phyloP scores from a whole-genome alignment of 768 basidiomycete species.

The Botryobasidium botryosum region DNA sequence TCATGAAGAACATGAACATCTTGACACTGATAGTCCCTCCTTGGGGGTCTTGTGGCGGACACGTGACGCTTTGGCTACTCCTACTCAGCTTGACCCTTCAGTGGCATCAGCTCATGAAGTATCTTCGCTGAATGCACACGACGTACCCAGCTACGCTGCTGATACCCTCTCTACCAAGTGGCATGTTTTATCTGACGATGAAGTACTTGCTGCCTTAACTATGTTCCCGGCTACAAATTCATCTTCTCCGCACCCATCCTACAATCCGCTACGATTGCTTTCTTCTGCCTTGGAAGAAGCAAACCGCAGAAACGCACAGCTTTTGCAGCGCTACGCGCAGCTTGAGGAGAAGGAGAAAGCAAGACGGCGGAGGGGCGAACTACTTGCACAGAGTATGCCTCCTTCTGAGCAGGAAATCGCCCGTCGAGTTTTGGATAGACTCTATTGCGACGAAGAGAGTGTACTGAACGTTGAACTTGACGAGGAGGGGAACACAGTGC shows the following conservation, averaged over 20 bases:
- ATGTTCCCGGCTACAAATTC: conserved; percentile 4
- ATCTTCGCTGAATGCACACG: conserved; percentile 7
- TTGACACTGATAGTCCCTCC: background rate
- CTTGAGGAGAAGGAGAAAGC: conserved; percentile 43
- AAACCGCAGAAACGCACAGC: conserved; percentile 33
- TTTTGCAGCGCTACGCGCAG: conserved; percentile 41
- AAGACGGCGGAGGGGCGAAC: conserved; percentile 13
- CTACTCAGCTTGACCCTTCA: background rate
- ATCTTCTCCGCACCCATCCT: conserved; percentile 30
- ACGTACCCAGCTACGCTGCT: no score
- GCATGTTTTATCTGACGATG: conserved; percentile 65
- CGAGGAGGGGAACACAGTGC: conserved; percentile 42
- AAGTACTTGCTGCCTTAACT: conserved; percentile 29
- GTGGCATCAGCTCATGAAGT: background rate
- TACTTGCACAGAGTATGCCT: conserved; percentile 36
- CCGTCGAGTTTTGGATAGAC: conserved; percentile 42
- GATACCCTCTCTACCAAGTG: conserved; percentile 51
- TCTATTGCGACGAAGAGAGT: conserved; percentile 37
- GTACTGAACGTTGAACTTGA: conserved; percentile 32
- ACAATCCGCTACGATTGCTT: conserved; percentile 47
- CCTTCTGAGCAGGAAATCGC: conserved; percentile 50
- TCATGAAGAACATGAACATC: background rate
- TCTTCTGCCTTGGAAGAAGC: conserved; percentile 49
- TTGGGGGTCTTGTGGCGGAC: background rate
- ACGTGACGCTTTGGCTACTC: conserved; percentile 1